Evolutionary conservation across 441 rosid species (phyloP).

Genomic region (Bocquillonia castaneifolia): DNA sequence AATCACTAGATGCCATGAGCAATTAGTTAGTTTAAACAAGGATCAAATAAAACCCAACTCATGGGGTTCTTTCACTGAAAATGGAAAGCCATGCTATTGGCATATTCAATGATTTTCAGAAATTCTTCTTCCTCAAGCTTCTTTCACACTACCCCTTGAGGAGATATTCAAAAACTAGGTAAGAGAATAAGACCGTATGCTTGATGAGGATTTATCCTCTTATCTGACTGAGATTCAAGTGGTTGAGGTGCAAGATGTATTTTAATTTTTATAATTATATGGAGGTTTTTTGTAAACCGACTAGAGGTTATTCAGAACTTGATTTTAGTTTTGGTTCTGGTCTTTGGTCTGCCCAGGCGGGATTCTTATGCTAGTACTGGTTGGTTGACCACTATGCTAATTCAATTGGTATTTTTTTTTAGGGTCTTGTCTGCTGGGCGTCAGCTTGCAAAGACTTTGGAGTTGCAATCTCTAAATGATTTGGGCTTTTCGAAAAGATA

Average conservation of each 20-base stretch:
- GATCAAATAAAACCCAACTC: neutral
- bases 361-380: constrained; percentile 1
- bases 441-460: constrained; percentile 87
- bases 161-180: too few relatives aligned
- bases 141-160: too few relatives aligned
- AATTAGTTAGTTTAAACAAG: neutral
- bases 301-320: neutral
- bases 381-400: constrained; percentile 11
- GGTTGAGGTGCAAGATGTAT: neutral
- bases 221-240: neutral
- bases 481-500: constrained; percentile 95
- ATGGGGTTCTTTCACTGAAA: neutral
- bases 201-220: neutral
- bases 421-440: constrained; percentile 94
- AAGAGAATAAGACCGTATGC: too few relatives aligned
- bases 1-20: neutral
- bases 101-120: neutral
- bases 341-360: neutral
- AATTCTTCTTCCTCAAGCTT: neutral
- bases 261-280: neutral
- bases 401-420: constrained; percentile 19
- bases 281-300: neutral
- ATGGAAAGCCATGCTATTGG: neutral
- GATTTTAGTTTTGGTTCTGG: neutral
- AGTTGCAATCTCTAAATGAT: constrained; percentile 82